Evolutionary conservation across 352 stramenopile genomes (phyloP).

Genomic region (Salisapilia sapeloensis): DNA sequence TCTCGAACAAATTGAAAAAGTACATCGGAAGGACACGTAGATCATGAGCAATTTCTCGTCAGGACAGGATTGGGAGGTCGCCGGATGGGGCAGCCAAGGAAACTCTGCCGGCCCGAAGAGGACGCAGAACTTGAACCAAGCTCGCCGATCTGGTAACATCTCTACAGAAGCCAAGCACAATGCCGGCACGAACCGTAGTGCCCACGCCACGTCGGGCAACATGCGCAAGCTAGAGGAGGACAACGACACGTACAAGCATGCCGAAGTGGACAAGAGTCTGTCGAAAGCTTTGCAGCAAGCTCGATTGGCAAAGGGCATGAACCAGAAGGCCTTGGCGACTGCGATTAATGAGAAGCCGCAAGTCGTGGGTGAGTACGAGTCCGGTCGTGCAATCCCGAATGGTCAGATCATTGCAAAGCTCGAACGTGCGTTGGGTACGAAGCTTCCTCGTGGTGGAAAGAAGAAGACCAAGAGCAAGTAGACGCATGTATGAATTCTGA

Average conservation of each 20-base stretch:
- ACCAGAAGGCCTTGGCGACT: slow-evolving; percentile 95
- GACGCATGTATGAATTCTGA: too few relatives aligned
- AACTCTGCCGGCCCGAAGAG: slow-evolving; percentile 36
- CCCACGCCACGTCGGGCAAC: slow-evolving; percentile 75
- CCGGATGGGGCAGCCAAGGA: slow-evolving; percentile 59
- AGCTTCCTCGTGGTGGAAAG: slow-evolving; percentile 56
- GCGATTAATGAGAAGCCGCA: slow-evolving; percentile 93
- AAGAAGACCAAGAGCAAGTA: slow-evolving; percentile 33
- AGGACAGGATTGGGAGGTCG: slow-evolving; percentile 61
- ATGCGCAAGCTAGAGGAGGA: slow-evolving; percentile 85
- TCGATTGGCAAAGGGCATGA: slow-evolving; percentile 95
- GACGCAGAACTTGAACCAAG: slow-evolving; percentile 50
- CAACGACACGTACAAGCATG: slow-evolving; percentile 81
- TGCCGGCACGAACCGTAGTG: slow-evolving; percentile 73
- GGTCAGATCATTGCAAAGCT: slow-evolving; percentile 95
- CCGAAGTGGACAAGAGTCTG: slow-evolving; percentile 69
- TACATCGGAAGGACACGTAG: slow-evolving; percentile 5
- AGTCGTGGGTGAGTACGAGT: slow-evolving; percentile 95
- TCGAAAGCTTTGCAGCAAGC: slow-evolving; percentile 91
- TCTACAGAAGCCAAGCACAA: slow-evolving; percentile 56
- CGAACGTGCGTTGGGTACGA: slow-evolving; percentile 85
- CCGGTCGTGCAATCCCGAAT: slow-evolving; percentile 95
- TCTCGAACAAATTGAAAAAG: slow-evolving; percentile 12
- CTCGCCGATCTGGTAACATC: slow-evolving; percentile 49
- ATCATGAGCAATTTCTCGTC: slow-evolving; percentile 43